phyloP scores from a whole-genome alignment of 805 yeast species.

The Candida sithepensis region DNA sequence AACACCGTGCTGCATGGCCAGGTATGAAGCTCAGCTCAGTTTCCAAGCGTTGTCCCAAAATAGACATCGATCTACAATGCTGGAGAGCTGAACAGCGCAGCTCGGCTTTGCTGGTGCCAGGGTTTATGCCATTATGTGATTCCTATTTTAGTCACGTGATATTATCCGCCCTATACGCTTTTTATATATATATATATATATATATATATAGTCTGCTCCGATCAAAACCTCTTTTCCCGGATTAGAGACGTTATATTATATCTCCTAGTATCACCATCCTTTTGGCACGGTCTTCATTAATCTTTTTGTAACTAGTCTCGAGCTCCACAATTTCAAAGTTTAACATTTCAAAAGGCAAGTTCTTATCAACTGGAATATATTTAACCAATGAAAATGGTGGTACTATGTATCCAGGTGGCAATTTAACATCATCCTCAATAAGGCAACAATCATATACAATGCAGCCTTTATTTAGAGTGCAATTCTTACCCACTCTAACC shows the following conservation, averaged over 20 bases:
- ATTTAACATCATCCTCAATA: constrained; percentile 36
- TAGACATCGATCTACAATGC: too few relatives aligned
- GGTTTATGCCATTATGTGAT: too few relatives aligned
- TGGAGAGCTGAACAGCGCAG: not conserved
- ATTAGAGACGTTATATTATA: too few relatives aligned
- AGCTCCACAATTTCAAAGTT: constrained; percentile 14
- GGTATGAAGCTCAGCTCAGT: not conserved
- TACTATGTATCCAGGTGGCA: constrained; percentile 43
- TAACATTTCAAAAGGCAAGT: not conserved
- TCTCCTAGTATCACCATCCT: constrained; percentile 1
- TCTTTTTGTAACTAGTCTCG: constrained; percentile 26
- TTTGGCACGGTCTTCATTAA: constrained; percentile 21
- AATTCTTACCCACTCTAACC: constrained; percentile 42
- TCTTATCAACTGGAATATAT: not conserved
- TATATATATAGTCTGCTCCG: not conserved
- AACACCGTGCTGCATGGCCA: not conserved
- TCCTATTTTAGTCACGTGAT: not conserved
- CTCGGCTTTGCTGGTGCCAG: not conserved
- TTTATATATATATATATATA: too few relatives aligned
- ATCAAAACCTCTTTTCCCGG: not conserved
- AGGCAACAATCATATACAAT: constrained; percentile 51
- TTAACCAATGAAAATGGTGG: constrained; percentile 50
- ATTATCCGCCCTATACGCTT: too few relatives aligned
- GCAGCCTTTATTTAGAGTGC: constrained; percentile 35
- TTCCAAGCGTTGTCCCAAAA: not conserved